phyloP scores from a whole-genome alignment of 345 rosid genomes.

The Iberis pinnata region DNA sequence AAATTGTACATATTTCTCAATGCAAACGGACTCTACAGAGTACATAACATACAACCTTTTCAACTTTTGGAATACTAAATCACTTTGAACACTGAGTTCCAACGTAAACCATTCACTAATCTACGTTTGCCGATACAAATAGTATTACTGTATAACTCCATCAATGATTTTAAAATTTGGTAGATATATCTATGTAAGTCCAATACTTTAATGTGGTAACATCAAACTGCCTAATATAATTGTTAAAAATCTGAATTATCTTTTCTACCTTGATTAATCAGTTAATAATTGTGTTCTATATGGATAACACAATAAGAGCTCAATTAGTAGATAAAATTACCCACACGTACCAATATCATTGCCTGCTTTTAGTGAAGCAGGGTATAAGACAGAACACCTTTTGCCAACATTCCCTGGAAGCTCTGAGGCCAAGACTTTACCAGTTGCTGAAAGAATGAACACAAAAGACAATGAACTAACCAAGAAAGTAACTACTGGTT shows the following conservation, averaged over 20 bases:
- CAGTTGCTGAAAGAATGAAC: constrained; percentile 63
- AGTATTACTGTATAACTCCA: neutral
- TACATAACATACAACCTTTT: neutral
- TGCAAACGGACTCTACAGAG: neutral
- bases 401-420: constrained; percentile 60
- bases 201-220: no score
- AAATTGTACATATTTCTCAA: no score
- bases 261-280: no score
- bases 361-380: constrained; percentile 88
- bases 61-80: neutral
- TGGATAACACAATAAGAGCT: no score
- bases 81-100: neutral
- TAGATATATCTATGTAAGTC: no score
- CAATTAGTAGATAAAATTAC: constrained; percentile 7
- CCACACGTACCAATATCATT: constrained; percentile 66
- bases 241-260: no score
- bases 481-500: neutral
- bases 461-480: no score
- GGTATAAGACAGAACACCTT: constrained; percentile 78
- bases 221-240: no score
- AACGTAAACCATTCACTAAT: neutral
- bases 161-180: neutral
- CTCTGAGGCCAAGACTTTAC: constrained; percentile 85
- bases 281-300: no score
- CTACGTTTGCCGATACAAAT: neutral